Conservation (phyloP, 345 rosid genomes). For the Arabidopsis arenosa region DNA sequence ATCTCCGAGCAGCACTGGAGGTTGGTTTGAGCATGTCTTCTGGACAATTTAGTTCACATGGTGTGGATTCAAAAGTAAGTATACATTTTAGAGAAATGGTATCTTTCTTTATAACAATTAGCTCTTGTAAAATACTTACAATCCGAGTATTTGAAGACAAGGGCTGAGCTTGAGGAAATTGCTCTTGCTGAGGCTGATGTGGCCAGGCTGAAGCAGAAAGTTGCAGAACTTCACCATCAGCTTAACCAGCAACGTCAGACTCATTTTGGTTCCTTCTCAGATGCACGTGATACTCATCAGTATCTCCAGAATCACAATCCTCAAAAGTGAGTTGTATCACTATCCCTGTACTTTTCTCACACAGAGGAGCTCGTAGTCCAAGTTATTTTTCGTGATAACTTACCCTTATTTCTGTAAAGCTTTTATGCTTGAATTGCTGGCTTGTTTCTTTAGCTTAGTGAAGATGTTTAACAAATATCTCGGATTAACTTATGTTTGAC, state of each 20-base stretch:
- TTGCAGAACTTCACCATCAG: constrained; percentile 98
- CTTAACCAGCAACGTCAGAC: constrained; percentile 96
- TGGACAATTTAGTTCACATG: constrained; percentile 83
- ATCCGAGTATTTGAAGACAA: constrained; percentile 68
- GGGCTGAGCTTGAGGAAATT: constrained; percentile 99
- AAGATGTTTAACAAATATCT: constrained; percentile 21
- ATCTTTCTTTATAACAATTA: constrained; percentile 12
- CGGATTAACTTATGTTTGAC: not conserved
- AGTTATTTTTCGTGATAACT: constrained; percentile 6
- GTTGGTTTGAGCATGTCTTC: constrained; percentile 98
- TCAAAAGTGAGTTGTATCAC: constrained; percentile 71
- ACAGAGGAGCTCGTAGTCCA: constrained; percentile 11
- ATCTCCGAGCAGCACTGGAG: constrained; percentile 97
- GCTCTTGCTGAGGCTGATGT: constrained; percentile 99
- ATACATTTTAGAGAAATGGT: constrained; percentile 29
- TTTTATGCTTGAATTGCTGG: constrained; percentile 5
- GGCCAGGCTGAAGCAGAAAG: constrained; percentile 97
- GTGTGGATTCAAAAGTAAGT: constrained; percentile 92
- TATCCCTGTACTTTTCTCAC: constrained; percentile 17
- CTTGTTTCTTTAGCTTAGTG: constrained; percentile 19
- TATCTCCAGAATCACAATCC: constrained; percentile 75
- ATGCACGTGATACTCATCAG: constrained; percentile 75
- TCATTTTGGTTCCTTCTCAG: constrained; percentile 81
- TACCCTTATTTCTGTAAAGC: constrained; percentile 15
- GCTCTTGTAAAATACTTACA: constrained; percentile 37